Percentiles rank a stretch among this genome's conserved stretches.
These are phyloP conservation scores for Sarocladiaceae sp. DNA, from an alignment of 2,329 filamentous ascomycete genomes.

Conservation along the genomic window DNA sequence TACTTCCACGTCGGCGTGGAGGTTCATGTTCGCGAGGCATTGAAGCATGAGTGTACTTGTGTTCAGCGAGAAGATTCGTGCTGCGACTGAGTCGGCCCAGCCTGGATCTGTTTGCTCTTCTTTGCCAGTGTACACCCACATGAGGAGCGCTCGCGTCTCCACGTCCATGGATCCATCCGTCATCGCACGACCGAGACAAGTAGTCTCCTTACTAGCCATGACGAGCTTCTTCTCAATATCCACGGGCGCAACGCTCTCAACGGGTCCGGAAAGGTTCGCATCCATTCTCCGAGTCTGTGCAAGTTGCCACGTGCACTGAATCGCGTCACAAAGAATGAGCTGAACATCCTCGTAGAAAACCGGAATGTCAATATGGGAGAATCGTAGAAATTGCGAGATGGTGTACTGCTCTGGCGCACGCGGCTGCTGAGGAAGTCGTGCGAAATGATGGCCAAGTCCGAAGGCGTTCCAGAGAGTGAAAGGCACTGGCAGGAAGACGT, in stretches of 20 bases:
- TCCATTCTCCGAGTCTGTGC: conserved; percentile 20
- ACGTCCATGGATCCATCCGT: conserved; percentile 5
- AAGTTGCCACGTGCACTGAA: conserved; percentile 27
- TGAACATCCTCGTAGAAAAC: conserved; percentile 28
- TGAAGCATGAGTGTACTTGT: conserved; percentile 31
- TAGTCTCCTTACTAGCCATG: conserved; percentile 21
- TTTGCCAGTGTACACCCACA: conserved; percentile 24
- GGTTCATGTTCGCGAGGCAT: conserved; percentile 30
- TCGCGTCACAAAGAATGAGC: conserved; percentile 24
- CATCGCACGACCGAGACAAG: conserved; percentile 15
- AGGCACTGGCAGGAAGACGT: conserved; percentile 27
- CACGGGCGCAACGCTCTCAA: conserved; percentile 11
- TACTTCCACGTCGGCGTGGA: conserved; percentile 29
- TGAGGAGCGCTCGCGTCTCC: conserved; percentile 14
- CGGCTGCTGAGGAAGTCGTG: conserved; percentile 27
- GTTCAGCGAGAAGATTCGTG: conserved; percentile 24
- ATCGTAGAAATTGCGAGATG: conserved; percentile 24
- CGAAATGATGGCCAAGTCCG: conserved; percentile 32
- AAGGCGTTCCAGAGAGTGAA: conserved; percentile 32
- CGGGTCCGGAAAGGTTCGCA: conserved; percentile 12
- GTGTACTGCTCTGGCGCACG: conserved; percentile 23
- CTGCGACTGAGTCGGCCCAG: conserved; percentile 20
- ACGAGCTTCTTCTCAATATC: conserved; percentile 21
- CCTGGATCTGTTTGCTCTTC: conserved; percentile 19
- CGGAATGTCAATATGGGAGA: conserved; percentile 22